Conservation (phyloP, 1,284 basidiomycete species). For the Cryptococcus jaspeensis region DNA sequence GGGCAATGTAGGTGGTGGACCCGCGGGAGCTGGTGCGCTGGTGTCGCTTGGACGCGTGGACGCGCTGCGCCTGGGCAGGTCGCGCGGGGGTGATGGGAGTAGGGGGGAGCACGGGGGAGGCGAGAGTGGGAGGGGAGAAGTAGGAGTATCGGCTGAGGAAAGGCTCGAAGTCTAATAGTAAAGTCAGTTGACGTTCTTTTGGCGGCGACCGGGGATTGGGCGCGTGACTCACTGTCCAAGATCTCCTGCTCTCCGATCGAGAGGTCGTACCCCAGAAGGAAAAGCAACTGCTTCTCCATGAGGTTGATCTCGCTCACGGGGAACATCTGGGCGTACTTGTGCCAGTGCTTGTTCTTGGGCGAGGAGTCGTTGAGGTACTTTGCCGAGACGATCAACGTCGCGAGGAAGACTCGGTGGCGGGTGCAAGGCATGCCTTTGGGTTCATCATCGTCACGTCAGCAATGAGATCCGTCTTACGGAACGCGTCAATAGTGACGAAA, state of each 20-base stretch:
- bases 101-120: slow-evolving; percentile 29
- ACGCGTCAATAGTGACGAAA: too few species aligned
- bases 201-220: neutral
- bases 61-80: slow-evolving; percentile 6
- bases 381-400: slow-evolving; percentile 89
- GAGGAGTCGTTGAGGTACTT: slow-evolving; percentile 98
- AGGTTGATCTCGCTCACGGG: slow-evolving; percentile 72
- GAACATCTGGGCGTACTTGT: slow-evolving; percentile 67
- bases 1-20: slow-evolving; percentile 32
- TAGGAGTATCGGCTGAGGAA: slow-evolving; percentile 39
- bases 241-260: slow-evolving; percentile 78
- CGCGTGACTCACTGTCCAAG: slow-evolving; percentile 47
- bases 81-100: slow-evolving; percentile 39
- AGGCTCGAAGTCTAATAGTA: slow-evolving; percentile 13
- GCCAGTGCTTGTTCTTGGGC: slow-evolving; percentile 94
- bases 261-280: slow-evolving; percentile 83
- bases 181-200: neutral
- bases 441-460: slow-evolving; percentile 8
- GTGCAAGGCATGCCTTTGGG: slow-evolving; percentile 65
- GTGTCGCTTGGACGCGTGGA: slow-evolving; percentile 19
- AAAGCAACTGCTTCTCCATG: slow-evolving; percentile 94
- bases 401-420: slow-evolving; percentile 91
- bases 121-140: slow-evolving; percentile 30
- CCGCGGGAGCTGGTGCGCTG: slow-evolving; percentile 29
- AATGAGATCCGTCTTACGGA: too few species aligned